Percentiles rank a stretch among this genome's conserved stretches.
Evolutionary conservation across 805 yeast genomes (phyloP).

Genomic region (Barnettozyma siamensis): DNA sequence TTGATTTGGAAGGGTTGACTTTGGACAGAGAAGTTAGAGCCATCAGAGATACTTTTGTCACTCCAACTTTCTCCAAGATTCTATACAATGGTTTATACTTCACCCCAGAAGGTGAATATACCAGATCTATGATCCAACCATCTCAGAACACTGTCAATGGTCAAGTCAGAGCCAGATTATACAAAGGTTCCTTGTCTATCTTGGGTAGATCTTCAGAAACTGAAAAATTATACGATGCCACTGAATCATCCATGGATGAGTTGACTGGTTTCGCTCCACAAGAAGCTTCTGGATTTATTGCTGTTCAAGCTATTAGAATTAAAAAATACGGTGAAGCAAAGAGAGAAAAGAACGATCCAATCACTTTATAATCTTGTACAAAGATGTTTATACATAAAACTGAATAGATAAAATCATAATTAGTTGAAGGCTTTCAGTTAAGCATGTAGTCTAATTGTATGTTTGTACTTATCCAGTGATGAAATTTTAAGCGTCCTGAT

Average conservation of each 20-base stretch:
- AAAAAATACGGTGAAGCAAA: conserved; percentile 97
- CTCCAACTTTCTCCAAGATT: conserved; percentile 83
- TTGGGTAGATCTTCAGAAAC: conserved; percentile 94
- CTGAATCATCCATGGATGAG: conserved; percentile 99
- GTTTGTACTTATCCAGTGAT: too few species aligned
- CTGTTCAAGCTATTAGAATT: conserved; percentile 96
- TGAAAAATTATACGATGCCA: conserved; percentile 95
- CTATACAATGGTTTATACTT: conserved; percentile 97
- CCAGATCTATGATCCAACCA: conserved; percentile 88
- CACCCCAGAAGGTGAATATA: conserved; percentile 97
- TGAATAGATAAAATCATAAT: background rate
- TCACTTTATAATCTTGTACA: conserved; percentile 27
- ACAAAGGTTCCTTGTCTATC: conserved; percentile 81
- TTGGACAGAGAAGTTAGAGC: conserved; percentile 97
- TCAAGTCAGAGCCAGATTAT: conserved; percentile 86
- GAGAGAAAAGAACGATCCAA: conserved; percentile 61
- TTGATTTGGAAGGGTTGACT: conserved; percentile 95
- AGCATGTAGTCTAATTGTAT: too few species aligned
- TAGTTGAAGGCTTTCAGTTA: too few species aligned
- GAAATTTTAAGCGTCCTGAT: too few species aligned
- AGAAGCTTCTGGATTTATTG: conserved; percentile 95
- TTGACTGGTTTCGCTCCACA: conserved; percentile 96
- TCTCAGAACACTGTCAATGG: conserved; percentile 96
- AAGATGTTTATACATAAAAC: background rate
- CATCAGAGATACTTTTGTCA: conserved; percentile 92